Percentiles rank a stretch among this genome's conserved stretches.
phyloP scores from a whole-genome alignment of 306 rosid species.

The Adenanthera pavonina region DNA sequence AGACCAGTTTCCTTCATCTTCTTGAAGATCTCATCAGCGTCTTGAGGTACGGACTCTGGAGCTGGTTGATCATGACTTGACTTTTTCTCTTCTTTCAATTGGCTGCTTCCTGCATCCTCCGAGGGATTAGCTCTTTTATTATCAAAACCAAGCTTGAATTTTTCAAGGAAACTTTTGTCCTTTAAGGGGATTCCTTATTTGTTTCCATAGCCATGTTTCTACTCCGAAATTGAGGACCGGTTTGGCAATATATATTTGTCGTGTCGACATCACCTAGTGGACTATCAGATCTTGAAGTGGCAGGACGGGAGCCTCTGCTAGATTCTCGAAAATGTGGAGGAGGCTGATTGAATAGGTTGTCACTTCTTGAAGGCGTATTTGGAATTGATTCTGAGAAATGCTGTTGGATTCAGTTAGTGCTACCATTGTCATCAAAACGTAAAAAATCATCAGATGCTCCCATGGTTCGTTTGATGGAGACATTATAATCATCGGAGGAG shows the following conservation, averaged over 20 bases:
- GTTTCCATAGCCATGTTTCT: conserved; percentile 25
- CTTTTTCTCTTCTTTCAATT: conserved; percentile 40
- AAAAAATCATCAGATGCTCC: conserved; percentile 42
- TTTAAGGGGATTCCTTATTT: conserved; percentile 27
- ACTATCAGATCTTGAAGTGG: conserved; percentile 42
- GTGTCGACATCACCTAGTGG: conserved; percentile 22
- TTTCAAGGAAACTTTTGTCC: conserved; percentile 72
- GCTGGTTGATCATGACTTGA: conserved; percentile 29
- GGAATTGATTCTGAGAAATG: conserved; percentile 45
- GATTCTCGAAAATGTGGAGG: conserved; percentile 18
- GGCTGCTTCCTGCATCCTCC: conserved; percentile 28
- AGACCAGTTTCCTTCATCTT: conserved; percentile 94
- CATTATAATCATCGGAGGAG: conserved; percentile 37
- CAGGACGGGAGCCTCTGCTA: conserved; percentile 30
- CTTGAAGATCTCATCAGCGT: conserved; percentile 81
- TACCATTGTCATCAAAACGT: conserved; percentile 14
- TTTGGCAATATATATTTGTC: conserved; percentile 30
- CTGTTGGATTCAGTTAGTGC: not conserved
- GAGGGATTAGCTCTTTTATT: conserved; percentile 39
- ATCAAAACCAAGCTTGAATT: conserved; percentile 61
- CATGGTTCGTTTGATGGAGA: not conserved
- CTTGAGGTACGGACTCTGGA: conserved; percentile 51
- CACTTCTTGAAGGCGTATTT: conserved; percentile 50
- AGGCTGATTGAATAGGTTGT: conserved; percentile 32
- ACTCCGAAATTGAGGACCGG: conserved; percentile 40